Conservation (phyloP, 371 early-diverging fungal genomes). For the Capillidium rhysosporum region DNA sequence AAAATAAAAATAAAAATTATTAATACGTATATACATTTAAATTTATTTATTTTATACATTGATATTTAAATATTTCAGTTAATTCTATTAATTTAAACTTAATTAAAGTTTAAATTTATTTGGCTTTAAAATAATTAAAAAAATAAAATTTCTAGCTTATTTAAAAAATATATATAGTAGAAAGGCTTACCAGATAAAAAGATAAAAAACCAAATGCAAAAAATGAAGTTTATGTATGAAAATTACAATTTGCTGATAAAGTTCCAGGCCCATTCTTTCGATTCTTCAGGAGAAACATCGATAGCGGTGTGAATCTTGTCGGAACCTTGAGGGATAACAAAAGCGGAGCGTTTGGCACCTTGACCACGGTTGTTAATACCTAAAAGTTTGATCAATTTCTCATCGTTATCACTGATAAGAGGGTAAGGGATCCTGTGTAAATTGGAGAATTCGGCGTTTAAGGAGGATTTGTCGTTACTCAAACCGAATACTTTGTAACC, state of each 20-base stretch:
- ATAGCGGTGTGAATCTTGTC: not conserved
- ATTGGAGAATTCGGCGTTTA: not conserved
- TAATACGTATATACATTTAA: too few relatives aligned
- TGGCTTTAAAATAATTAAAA: too few relatives aligned
- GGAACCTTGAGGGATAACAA: not conserved
- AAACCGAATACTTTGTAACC: conserved; percentile 1
- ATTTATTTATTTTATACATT: too few relatives aligned
- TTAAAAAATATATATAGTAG: too few relatives aligned
- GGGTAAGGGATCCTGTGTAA: not conserved
- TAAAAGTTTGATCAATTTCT: not conserved
- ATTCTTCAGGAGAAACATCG: not conserved
- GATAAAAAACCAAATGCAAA: too few relatives aligned
- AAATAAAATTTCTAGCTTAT: too few relatives aligned
- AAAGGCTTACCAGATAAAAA: too few relatives aligned
- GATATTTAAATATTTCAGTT: too few relatives aligned
- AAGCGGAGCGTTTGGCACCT: not conserved
- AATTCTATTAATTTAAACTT: too few relatives aligned
- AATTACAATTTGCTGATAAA: not conserved
- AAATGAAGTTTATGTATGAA: too few relatives aligned
- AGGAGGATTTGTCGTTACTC: not conserved
- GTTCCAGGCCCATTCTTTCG: not conserved
- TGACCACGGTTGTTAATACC: not conserved
- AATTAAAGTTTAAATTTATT: too few relatives aligned
- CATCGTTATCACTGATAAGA: not conserved
- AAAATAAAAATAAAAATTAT: too few relatives aligned